Evolutionary conservation across 2,329 filamentous ascomycete species (phyloP).

Genomic region (Pyrenophora graminea): DNA sequence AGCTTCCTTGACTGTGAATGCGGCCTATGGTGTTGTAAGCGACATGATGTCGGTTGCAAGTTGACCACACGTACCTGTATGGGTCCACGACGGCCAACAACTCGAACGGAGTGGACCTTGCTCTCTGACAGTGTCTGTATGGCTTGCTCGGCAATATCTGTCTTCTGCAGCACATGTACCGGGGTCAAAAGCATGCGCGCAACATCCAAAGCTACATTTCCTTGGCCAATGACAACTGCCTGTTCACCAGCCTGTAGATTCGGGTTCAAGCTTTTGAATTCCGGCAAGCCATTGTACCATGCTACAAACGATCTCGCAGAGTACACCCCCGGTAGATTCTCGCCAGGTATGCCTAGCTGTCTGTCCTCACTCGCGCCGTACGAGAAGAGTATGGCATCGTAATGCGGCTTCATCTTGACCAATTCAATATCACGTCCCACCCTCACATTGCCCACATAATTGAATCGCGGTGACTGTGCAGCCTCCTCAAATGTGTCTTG

Average conservation of each 20-base stretch:
- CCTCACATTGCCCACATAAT: slow-evolving; percentile 86
- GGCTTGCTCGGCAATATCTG: slow-evolving; percentile 87
- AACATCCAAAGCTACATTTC: slow-evolving; percentile 94
- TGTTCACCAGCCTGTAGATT: slow-evolving; percentile 76
- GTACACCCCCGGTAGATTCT: slow-evolving; percentile 75
- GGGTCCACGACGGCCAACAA: slow-evolving; percentile 88
- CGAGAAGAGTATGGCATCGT: slow-evolving; percentile 88
- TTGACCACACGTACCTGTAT: slow-evolving; percentile 66
- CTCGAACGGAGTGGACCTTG: slow-evolving; percentile 75
- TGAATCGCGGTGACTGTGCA: slow-evolving; percentile 79
- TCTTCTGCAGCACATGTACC: slow-evolving; percentile 72
- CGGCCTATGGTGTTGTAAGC: slow-evolving; percentile 60
- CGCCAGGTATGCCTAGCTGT: slow-evolving; percentile 77
- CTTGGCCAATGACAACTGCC: slow-evolving; percentile 88
- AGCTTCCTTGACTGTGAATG: slow-evolving; percentile 94
- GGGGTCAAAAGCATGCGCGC: slow-evolving; percentile 82
- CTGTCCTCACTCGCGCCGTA: slow-evolving; percentile 90
- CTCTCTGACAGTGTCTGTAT: slow-evolving; percentile 73
- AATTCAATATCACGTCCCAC: slow-evolving; percentile 75
- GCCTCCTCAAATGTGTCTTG: slow-evolving; percentile 92
- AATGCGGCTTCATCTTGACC: slow-evolving; percentile 72
- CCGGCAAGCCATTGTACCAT: slow-evolving; percentile 96
- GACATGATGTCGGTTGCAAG: not conserved
- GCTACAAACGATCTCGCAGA: slow-evolving; percentile 93
- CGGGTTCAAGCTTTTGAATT: slow-evolving; percentile 73